A percentile compares a stretch with the other conserved stretches of the same genome.
phyloP scores from a whole-genome alignment of 805 yeast species.

The Scheffersomyces coipomensis region DNA sequence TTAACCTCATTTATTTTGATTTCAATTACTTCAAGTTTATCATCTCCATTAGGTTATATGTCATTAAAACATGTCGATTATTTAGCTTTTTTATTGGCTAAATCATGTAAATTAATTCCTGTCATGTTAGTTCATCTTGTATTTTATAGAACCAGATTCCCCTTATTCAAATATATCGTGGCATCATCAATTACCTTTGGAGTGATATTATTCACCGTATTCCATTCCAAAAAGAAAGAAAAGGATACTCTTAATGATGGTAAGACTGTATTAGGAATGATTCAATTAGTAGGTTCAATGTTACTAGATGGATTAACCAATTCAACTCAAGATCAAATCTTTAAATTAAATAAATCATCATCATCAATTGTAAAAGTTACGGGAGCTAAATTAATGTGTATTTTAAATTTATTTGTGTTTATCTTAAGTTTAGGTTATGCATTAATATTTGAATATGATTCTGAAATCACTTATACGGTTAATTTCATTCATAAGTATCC shows the following conservation, averaged over 20 bases:
- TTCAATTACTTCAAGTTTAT: slow-evolving; percentile 71
- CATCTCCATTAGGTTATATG: slow-evolving; percentile 80
- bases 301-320: slow-evolving; percentile 89
- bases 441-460: slow-evolving; percentile 33
- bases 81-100: slow-evolving; percentile 79
- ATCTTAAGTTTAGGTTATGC: slow-evolving; percentile 51
- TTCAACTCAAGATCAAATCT: slow-evolving; percentile 87
- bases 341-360: slow-evolving; percentile 38
- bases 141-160: slow-evolving; percentile 69
- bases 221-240: slow-evolving; percentile 28
- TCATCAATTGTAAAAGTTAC: slow-evolving; percentile 41
- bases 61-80: slow-evolving; percentile 83
- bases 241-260: slow-evolving; percentile 38
- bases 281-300: slow-evolving; percentile 58
- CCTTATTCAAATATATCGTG: slow-evolving; percentile 72
- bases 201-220: slow-evolving; percentile 73
- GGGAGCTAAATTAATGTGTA: slow-evolving; percentile 87
- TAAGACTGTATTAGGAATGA: slow-evolving; percentile 53
- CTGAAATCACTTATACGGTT: slow-evolving; percentile 50
- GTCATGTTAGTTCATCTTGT: slow-evolving; percentile 82
- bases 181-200: slow-evolving; percentile 81
- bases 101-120: slow-evolving; percentile 91
- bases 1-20: slow-evolving; percentile 47
- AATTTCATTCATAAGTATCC: slow-evolving; percentile 53
- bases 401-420: slow-evolving; percentile 48